A percentile compares a stretch with the other conserved stretches of the same genome.
Evolutionary conservation across 1,139 yeast species (phyloP).

Genomic region (Diutina scorzettiae): DNA sequence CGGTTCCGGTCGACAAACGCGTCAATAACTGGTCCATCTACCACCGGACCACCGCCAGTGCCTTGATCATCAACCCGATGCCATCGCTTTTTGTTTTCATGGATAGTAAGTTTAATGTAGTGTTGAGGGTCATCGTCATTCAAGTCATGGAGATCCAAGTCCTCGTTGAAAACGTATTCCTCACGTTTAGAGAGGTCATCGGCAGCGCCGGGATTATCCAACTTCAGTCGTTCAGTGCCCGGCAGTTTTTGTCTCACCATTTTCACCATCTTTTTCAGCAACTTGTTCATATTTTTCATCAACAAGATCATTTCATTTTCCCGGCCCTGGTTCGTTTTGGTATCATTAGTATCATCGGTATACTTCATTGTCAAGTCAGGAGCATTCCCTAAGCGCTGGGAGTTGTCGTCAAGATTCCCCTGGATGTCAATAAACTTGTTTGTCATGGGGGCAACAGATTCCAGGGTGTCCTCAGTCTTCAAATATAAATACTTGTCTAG

Average conservation of each 20-base stretch:
- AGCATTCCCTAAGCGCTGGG: conserved; percentile 62
- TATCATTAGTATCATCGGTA: conserved; percentile 37
- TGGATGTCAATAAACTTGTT: conserved; percentile 54
- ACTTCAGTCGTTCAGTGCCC: conserved; percentile 6
- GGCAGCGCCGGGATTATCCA: neutral
- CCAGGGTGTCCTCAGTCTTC: conserved; percentile 31
- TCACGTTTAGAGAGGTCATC: conserved; percentile 12
- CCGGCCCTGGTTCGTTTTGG: conserved; percentile 10
- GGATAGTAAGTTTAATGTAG: conserved; percentile 46
- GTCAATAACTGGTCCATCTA: conserved; percentile 6
- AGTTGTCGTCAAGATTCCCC: conserved; percentile 74
- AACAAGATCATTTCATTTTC: conserved; percentile 62
- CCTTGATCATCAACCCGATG: conserved; percentile 7
- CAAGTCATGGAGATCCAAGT: conserved; percentile 52
- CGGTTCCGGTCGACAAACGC: conserved; percentile 16
- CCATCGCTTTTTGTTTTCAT: conserved; percentile 8
- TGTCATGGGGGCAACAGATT: conserved; percentile 22
- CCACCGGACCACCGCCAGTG: conserved; percentile 7
- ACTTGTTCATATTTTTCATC: conserved; percentile 77
- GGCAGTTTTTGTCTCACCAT: conserved; percentile 26
- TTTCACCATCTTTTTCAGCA: conserved; percentile 72
- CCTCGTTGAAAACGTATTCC: conserved; percentile 30
- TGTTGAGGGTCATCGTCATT: conserved; percentile 37
- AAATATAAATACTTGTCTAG: conserved; percentile 71
- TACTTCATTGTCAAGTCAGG: conserved; percentile 88